Percentiles rank a stretch among this genome's conserved stretches.
These are phyloP conservation scores for Aureobasidium sp. DNA, from an alignment of 2,329 filamentous ascomycete genomes.

Conservation along the genomic window DNA sequence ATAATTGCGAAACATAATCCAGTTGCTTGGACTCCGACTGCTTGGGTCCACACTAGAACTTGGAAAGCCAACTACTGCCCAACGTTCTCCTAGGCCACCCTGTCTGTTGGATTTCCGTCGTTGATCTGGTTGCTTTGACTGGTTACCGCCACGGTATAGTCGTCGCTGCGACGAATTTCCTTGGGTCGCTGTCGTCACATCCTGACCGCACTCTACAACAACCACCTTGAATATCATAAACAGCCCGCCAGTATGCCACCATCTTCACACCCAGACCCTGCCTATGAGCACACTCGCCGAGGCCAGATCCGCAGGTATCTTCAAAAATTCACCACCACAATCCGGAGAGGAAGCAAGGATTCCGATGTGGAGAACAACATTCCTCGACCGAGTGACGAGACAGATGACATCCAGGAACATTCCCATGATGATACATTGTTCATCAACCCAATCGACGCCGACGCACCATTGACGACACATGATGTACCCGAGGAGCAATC, in stretches of 20 bases:
- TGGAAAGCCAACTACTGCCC: neutral
- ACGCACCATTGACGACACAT: neutral
- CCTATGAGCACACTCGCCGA: neutral
- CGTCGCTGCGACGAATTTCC: neutral
- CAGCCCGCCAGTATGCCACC: neutral
- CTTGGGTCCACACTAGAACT: neutral
- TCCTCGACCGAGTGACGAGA: neutral
- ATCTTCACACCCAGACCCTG: neutral
- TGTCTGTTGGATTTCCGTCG: neutral
- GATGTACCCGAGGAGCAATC: neutral
- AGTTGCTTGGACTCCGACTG: neutral
- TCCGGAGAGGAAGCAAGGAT: constrained; percentile 11
- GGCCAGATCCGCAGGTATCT: constrained; percentile 3
- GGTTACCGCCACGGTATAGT: neutral
- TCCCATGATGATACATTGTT: constrained; percentile 10
- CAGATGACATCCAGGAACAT: neutral
- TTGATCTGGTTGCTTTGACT: neutral
- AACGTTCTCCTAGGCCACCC: neutral
- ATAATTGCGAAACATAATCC: neutral
- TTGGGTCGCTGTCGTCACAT: neutral
- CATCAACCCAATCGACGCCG: constrained; percentile 5
- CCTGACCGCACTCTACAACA: neutral
- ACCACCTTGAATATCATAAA: neutral
- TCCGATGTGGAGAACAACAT: neutral
- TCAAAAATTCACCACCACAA: constrained; percentile 11